These are phyloP conservation scores for Bolboschoenoplectus hybrid DNA, from an alignment of 202 grass and related monocot species.

Conservation along the genomic window DNA sequence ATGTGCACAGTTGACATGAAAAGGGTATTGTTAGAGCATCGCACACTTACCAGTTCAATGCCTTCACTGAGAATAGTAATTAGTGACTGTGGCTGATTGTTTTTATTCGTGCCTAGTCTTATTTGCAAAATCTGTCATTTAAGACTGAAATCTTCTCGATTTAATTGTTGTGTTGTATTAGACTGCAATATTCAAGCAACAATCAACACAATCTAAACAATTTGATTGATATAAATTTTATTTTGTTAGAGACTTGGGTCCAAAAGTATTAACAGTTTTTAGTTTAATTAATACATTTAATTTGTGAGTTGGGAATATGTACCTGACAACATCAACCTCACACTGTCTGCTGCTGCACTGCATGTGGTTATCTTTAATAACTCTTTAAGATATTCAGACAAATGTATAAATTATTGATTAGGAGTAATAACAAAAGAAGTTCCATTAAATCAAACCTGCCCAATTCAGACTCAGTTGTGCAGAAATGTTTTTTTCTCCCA, in stretches of 20 bases:
- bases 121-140: background rate
- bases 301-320: background rate
- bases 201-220: background rate
- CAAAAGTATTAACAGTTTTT: background rate
- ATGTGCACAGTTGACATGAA: conserved; percentile 42
- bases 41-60: background rate
- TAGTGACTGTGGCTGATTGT: background rate
- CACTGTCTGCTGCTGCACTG: too few species aligned
- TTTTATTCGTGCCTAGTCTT: background rate
- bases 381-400: too few species aligned
- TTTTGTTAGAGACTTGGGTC: background rate
- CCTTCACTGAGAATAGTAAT: background rate
- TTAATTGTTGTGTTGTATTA: background rate
- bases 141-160: background rate
- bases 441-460: too few species aligned
- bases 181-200: background rate
- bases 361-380: too few species aligned
- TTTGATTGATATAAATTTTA: background rate
- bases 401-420: too few species aligned
- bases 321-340: background rate
- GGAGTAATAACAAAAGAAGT: too few species aligned
- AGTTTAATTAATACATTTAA: background rate
- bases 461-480: too few species aligned
- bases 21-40: background rate
- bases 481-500: too few species aligned